Evolutionary conservation across 805 yeast species (phyloP).

Genomic region (Starmerella floricola): DNA sequence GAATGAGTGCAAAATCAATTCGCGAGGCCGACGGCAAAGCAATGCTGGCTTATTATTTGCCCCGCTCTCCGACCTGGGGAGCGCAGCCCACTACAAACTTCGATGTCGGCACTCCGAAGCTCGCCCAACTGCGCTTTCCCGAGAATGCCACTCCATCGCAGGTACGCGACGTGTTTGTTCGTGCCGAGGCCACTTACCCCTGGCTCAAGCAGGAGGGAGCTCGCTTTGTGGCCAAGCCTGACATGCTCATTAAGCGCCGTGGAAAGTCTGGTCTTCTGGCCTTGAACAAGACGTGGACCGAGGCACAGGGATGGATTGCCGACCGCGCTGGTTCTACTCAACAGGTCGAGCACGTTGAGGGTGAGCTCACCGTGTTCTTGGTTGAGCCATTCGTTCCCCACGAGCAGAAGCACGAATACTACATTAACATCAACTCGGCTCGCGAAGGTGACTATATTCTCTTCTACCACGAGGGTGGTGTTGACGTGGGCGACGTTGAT

Average conservation of each 20-base stretch:
- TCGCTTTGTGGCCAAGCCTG: slow-evolving; percentile 37
- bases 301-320: slow-evolving; percentile 35
- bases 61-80: slow-evolving; percentile 32
- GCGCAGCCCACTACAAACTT: slow-evolving; percentile 27
- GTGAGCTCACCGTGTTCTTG: slow-evolving; percentile 32
- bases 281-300: slow-evolving; percentile 35
- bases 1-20: slow-evolving; percentile 36
- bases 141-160: slow-evolving; percentile 21
- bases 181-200: slow-evolving; percentile 33
- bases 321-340: slow-evolving; percentile 34
- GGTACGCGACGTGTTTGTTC: slow-evolving; percentile 28
- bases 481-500: slow-evolving; percentile 38
- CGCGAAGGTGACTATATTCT: slow-evolving; percentile 39
- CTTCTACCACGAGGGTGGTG: slow-evolving; percentile 40
- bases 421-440: slow-evolving; percentile 38
- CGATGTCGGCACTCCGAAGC: slow-evolving; percentile 29
- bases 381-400: slow-evolving; percentile 40
- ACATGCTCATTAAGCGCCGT: slow-evolving; percentile 37
- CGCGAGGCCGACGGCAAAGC: slow-evolving; percentile 40
- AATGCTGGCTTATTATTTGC: slow-evolving; percentile 33
- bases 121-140: slow-evolving; percentile 31
- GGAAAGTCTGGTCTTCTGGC: slow-evolving; percentile 37
- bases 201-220: slow-evolving; percentile 32
- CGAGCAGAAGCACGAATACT: slow-evolving; percentile 36
- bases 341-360: slow-evolving; percentile 33